Evolutionary conservation across 140 eudicot genomes (phyloP).

Genomic region (Anethum foeniculum): DNA sequence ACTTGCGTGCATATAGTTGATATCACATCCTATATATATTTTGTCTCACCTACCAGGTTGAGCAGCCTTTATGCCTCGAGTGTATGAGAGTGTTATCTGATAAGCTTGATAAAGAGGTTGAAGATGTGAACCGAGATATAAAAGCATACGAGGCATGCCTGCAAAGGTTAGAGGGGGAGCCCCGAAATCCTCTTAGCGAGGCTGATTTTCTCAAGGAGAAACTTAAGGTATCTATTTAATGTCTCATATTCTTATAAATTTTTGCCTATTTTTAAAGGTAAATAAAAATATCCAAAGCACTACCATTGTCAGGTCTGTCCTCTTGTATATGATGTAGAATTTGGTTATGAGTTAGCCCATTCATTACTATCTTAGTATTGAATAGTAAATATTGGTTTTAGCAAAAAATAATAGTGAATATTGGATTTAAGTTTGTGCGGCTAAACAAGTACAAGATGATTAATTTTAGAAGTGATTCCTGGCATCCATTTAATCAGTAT

Average conservation of each 20-base stretch:
- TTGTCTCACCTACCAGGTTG: constrained; percentile 38
- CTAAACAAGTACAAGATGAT: neutral
- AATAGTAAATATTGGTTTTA: neutral
- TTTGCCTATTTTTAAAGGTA: neutral
- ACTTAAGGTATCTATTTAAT: constrained; percentile 47
- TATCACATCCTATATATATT: neutral
- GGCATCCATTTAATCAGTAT: neutral
- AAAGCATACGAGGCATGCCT: constrained; percentile 90
- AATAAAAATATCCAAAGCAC: neutral
- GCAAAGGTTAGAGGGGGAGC: constrained; percentile 81
- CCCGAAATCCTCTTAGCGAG: constrained; percentile 71
- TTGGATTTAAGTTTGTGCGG: neutral
- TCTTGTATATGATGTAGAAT: neutral
- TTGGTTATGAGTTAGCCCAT: neutral
- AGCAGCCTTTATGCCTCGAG: constrained; percentile 92
- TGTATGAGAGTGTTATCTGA: constrained; percentile 94
- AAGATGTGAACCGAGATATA: constrained; percentile 88
- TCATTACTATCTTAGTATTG: neutral
- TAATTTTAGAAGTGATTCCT: neutral
- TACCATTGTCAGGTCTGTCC: neutral
- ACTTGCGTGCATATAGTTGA: neutral
- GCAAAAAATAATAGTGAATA: too few relatives aligned
- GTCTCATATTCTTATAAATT: neutral
- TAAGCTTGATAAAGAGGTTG: constrained; percentile 95
- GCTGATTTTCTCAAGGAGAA: constrained; percentile 90